Evolutionary conservation across 2,329 filamentous ascomycete genomes (phyloP).

Genomic region (Neodidymelliopsis sp.): DNA sequence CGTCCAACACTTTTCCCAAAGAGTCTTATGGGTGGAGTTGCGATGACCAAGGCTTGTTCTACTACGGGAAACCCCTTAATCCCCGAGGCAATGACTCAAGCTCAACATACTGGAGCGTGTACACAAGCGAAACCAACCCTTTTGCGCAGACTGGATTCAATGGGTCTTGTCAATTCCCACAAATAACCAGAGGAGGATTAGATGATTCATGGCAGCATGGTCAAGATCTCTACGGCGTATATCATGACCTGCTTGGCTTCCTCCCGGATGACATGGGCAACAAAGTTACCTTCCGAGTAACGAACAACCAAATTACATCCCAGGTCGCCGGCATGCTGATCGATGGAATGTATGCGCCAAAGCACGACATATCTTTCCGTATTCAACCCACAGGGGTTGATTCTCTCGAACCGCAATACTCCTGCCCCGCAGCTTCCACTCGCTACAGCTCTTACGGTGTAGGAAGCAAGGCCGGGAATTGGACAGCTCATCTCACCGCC

Average conservation of each 20-base stretch:
- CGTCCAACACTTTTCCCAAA: slow-evolving; percentile 76
- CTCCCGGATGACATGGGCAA: slow-evolving; percentile 61
- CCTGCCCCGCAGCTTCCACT: slow-evolving; percentile 62
- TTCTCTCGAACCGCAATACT: slow-evolving; percentile 76
- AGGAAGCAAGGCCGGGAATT: slow-evolving; percentile 56
- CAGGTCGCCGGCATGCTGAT: slow-evolving; percentile 81
- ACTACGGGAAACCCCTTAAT: slow-evolving; percentile 68
- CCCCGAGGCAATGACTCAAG: slow-evolving; percentile 58
- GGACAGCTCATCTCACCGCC: slow-evolving; percentile 69
- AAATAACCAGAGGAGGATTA: slow-evolving; percentile 75
- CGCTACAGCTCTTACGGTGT: slow-evolving; percentile 57
- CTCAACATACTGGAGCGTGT: slow-evolving; percentile 70
- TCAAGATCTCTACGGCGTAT: slow-evolving; percentile 77
- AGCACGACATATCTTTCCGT: slow-evolving; percentile 45
- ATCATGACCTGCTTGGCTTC: slow-evolving; percentile 72
- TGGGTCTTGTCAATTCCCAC: slow-evolving; percentile 80
- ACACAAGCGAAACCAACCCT: slow-evolving; percentile 69
- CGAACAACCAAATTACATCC: slow-evolving; percentile 82
- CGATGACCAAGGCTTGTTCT: slow-evolving; percentile 72
- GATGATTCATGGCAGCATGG: slow-evolving; percentile 80
- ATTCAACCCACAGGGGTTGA: slow-evolving; percentile 67
- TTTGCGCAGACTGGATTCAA: slow-evolving; percentile 72
- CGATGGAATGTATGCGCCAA: slow-evolving; percentile 64
- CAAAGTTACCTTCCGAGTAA: slow-evolving; percentile 72
- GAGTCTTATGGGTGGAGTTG: slow-evolving; percentile 79